phyloP scores from a whole-genome alignment of 495 filamentous ascomycete genomes.

The Penicillium soppii region DNA sequence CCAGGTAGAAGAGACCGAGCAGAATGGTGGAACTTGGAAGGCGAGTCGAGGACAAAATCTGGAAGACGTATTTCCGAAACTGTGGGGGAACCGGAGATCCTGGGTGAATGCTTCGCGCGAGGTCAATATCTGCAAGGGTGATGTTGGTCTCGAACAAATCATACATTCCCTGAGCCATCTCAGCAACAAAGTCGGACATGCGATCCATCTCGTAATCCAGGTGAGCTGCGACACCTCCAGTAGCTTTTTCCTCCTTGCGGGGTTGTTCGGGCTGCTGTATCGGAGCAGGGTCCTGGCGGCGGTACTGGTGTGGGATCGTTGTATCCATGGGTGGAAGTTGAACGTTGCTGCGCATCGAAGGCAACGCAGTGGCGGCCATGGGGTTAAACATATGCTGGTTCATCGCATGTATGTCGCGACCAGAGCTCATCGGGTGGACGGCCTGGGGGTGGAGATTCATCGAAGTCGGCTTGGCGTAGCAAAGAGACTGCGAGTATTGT shows the following conservation, averaged over 20 bases:
- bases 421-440: slow-evolving; percentile 29
- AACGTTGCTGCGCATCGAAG: slow-evolving; percentile 43
- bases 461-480: slow-evolving; percentile 41
- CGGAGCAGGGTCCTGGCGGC: slow-evolving; percentile 38
- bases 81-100: slow-evolving; percentile 65
- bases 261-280: slow-evolving; percentile 38
- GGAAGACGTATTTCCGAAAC: slow-evolving; percentile 92
- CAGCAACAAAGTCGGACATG: slow-evolving; percentile 97
- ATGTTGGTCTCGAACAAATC: slow-evolving; percentile 59
- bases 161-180: slow-evolving; percentile 85
- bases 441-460: slow-evolving; percentile 38
- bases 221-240: slow-evolving; percentile 90
- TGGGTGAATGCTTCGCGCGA: slow-evolving; percentile 73
- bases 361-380: slow-evolving; percentile 33
- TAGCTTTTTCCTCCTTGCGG: slow-evolving; percentile 54
- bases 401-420: slow-evolving; percentile 33
- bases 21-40: slow-evolving; percentile 95
- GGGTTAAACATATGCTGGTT: slow-evolving; percentile 42
- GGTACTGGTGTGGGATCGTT: slow-evolving; percentile 44
- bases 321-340: slow-evolving; percentile 46
- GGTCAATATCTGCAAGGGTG: slow-evolving; percentile 70
- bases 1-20: slow-evolving; percentile 86
- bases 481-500: slow-evolving; percentile 47
- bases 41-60: slow-evolving; percentile 90
- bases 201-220: slow-evolving; percentile 98